Evolutionary conservation across 441 rosid species (phyloP).

Genomic region (Biscutella laevigata): DNA sequence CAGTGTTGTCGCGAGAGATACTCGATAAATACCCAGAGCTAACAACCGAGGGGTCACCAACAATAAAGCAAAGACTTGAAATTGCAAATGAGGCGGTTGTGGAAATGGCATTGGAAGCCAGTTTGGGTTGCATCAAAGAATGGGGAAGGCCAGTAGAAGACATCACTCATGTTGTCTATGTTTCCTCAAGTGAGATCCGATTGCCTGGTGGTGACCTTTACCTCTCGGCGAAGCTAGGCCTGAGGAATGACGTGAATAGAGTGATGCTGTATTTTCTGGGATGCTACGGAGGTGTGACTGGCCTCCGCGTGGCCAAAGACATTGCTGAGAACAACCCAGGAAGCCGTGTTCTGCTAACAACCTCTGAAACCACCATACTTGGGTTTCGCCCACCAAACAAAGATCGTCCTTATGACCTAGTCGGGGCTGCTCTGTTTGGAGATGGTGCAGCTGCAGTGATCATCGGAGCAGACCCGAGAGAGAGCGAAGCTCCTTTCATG

Average conservation of each 20-base stretch:
- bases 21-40: constrained; percentile 77
- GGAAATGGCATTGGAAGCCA: constrained; percentile 78
- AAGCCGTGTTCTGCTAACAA: constrained; percentile 63
- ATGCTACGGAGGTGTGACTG: constrained; percentile 82
- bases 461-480: constrained; percentile 55
- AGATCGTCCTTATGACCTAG: constrained; percentile 74
- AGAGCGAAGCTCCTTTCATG: constrained; percentile 64
- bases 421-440: constrained; percentile 85
- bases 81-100: constrained; percentile 78
- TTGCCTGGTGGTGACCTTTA: constrained; percentile 82
- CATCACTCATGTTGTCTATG: constrained; percentile 78
- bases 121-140: constrained; percentile 67
- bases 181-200: constrained; percentile 83
- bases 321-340: constrained; percentile 88
- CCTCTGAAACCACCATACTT: constrained; percentile 78
- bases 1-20: constrained; percentile 75
- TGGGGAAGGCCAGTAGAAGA: constrained; percentile 72
- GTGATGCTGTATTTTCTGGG: constrained; percentile 88
- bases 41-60: constrained; percentile 63
- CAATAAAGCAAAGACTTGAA: constrained; percentile 78
- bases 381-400: constrained; percentile 84
- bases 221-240: constrained; percentile 61
- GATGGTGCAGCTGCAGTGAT: constrained; percentile 87
- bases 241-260: constrained; percentile 55
- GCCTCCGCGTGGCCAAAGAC: constrained; percentile 87